phyloP scores from a whole-genome alignment of 2,329 filamentous ascomycete species.

The Penicillium sp. region DNA sequence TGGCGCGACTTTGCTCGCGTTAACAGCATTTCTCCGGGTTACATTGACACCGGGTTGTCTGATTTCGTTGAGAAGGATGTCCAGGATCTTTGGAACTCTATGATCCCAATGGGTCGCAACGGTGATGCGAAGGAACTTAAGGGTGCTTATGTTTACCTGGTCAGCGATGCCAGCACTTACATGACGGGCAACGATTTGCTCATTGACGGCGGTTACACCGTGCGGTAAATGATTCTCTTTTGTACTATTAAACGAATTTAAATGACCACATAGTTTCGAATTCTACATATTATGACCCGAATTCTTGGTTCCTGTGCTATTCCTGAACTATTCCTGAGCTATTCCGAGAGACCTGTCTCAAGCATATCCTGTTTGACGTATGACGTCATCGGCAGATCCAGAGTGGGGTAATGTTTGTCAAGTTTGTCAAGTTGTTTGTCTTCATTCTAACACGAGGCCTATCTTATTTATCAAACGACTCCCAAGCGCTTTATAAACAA shows the following conservation, averaged over 20 bases:
- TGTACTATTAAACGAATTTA: slow-evolving; percentile 11
- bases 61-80: slow-evolving; percentile 62
- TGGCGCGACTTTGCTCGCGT: slow-evolving; percentile 69
- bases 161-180: slow-evolving; percentile 50
- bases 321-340: no score
- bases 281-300: neutral
- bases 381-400: neutral
- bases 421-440: neutral
- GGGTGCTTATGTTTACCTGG: slow-evolving; percentile 55
- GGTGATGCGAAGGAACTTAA: slow-evolving; percentile 66
- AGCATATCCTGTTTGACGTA: neutral
- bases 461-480: neutral
- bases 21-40: slow-evolving; percentile 67
- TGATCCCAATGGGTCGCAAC: slow-evolving; percentile 62
- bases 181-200: slow-evolving; percentile 51
- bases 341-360: no score
- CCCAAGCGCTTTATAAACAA: no score
- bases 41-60: slow-evolving; percentile 66
- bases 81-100: slow-evolving; percentile 59
- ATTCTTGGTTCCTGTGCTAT: no score
- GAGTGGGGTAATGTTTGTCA: neutral
- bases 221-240: slow-evolving; percentile 34
- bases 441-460: neutral
- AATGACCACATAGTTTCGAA: neutral
- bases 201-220: slow-evolving; percentile 52